phyloP scores from a whole-genome alignment of 1,284 basidiomycete genomes.

The Trametes sp. region DNA sequence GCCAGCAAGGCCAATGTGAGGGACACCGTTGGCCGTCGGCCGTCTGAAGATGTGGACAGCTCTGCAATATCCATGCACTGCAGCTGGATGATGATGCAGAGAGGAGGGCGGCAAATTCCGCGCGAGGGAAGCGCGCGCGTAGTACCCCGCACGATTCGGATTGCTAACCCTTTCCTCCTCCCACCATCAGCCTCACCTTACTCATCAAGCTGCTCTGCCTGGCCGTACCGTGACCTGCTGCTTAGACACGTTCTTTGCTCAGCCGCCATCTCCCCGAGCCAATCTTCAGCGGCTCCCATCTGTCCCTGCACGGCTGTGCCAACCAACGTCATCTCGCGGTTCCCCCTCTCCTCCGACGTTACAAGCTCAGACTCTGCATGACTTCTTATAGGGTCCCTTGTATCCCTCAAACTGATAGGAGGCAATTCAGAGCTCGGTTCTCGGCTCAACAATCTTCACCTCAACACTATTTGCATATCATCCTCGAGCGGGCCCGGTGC shows the following conservation, averaged over 20 bases:
- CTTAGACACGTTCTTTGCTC: background rate
- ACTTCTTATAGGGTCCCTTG: background rate
- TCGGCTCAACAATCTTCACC: background rate
- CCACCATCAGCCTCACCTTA: slow-evolving; percentile 1
- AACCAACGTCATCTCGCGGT: slow-evolving; percentile 5
- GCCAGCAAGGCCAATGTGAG: background rate
- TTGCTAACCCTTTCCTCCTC: background rate
- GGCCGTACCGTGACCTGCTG: slow-evolving; percentile 9
- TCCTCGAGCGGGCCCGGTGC: background rate
- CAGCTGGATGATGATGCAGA: too few relatives aligned
- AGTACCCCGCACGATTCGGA: background rate
- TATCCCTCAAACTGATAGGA: background rate
- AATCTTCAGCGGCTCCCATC: slow-evolving; percentile 1
- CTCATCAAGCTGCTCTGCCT: slow-evolving; percentile 6
- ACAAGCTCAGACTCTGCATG: background rate
- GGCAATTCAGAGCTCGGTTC: background rate
- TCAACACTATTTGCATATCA: background rate
- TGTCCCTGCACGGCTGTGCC: slow-evolving; percentile 7
- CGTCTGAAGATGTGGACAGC: too few relatives aligned
- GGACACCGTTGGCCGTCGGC: background rate
- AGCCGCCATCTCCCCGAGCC: slow-evolving; percentile 13
- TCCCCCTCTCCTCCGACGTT: background rate
- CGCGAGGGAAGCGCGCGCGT: background rate
- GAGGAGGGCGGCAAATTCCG: background rate
- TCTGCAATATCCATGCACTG: too few relatives aligned